Evolutionary conservation across 495 filamentous ascomycete genomes (phyloP).

Genomic region (Aspergillus avenaceus): DNA sequence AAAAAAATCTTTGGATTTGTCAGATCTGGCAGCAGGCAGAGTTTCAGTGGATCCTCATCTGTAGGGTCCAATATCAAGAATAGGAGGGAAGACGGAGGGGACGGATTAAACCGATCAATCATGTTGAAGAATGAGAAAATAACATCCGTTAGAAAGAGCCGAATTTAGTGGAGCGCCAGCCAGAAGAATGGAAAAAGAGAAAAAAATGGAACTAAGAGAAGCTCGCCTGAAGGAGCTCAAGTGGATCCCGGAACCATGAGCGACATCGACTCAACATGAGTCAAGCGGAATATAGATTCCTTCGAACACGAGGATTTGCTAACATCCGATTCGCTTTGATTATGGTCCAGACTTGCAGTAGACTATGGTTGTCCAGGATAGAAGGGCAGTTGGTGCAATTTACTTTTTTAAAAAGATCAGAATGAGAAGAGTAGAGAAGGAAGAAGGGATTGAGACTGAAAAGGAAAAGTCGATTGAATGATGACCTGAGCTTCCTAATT

Average conservation of each 20-base stretch:
- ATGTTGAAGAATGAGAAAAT: not conserved
- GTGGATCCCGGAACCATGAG: not conserved
- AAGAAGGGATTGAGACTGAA: too few species aligned
- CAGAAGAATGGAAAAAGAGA: not conserved
- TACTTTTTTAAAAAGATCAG: too few species aligned
- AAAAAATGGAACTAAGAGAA: not conserved
- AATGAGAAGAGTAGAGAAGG: not conserved
- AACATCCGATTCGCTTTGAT: not conserved
- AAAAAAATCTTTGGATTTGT: slow-evolving; percentile 10
- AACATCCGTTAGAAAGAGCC: slow-evolving; percentile 3
- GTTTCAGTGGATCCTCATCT: not conserved
- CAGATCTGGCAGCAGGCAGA: not conserved
- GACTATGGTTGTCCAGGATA: too few species aligned
- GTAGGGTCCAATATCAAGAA: not conserved
- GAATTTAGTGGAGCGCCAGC: slow-evolving; percentile 1
- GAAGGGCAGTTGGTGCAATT: too few species aligned
- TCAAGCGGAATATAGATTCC: not conserved
- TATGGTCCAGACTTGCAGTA: too few species aligned
- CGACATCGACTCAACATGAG: not conserved
- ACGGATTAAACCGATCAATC: slow-evolving; percentile 10
- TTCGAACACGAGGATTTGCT: not conserved
- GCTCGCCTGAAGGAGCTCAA: not conserved
- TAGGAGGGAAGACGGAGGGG: not conserved
- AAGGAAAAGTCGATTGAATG: too few species aligned
- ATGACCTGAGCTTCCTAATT: not conserved